Conservation (phyloP, 495 filamentous ascomycete genomes). For the Eremomyces bilateralis region DNA sequence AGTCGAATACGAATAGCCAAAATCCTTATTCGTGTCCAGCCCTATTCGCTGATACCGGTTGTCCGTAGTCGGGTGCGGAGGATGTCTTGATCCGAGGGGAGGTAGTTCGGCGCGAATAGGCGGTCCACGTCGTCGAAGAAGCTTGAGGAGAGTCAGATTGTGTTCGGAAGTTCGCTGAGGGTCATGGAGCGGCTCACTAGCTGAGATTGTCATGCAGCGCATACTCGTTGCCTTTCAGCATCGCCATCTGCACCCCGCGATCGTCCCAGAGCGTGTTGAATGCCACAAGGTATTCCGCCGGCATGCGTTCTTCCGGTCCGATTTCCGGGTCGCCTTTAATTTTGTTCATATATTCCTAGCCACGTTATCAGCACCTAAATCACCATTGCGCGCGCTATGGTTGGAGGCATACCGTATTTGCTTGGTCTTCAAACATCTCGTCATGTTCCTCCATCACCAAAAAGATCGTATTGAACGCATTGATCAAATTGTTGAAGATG, state of each 20-base stretch:
- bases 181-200: conserved; percentile 50
- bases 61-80: conserved; percentile 96
- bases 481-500: conserved; percentile 96
- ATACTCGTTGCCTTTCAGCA: conserved; percentile 96
- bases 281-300: conserved; percentile 80
- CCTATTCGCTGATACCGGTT: conserved; percentile 98
- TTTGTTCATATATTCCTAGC: no score
- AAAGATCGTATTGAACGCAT: conserved; percentile 38
- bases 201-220: conserved; percentile 92
- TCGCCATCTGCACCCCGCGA: conserved; percentile 64
- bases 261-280: conserved; percentile 91
- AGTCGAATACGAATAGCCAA: no score
- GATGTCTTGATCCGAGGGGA: conserved; percentile 94
- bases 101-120: conserved; percentile 79
- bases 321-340: conserved; percentile 62
- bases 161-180: not conserved
- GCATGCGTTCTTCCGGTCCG: conserved; percentile 69
- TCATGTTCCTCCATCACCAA: conserved; percentile 14
- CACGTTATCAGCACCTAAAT: conserved; percentile 95
- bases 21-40: no score
- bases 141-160: conserved; percentile 25
- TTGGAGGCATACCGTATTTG: conserved; percentile 11
- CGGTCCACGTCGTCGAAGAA: conserved; percentile 94
- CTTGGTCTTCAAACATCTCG: conserved; percentile 17
- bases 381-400: conserved; percentile 24